Evolutionary conservation across 2,329 filamentous ascomycete genomes (phyloP).

Genomic region (Beauveria medogensis): DNA sequence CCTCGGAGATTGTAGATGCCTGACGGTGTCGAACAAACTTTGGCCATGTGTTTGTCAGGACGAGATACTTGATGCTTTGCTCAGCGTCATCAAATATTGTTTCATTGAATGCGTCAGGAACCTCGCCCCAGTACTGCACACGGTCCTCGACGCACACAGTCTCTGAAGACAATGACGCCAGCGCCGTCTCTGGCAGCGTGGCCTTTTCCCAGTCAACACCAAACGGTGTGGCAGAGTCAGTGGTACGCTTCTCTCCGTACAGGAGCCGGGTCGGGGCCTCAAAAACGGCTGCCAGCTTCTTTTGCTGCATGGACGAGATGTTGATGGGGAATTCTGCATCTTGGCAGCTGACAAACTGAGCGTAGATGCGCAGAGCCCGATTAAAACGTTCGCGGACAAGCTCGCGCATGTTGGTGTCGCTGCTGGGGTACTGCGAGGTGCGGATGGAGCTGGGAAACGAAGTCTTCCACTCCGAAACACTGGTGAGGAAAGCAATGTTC

Average conservation of each 20-base stretch:
- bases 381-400: slow-evolving; percentile 43
- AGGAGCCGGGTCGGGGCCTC: slow-evolving; percentile 38
- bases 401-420: slow-evolving; percentile 16
- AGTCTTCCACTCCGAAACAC: slow-evolving; percentile 48
- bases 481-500: slow-evolving; percentile 59
- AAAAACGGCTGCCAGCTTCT: slow-evolving; percentile 47
- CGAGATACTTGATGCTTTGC: slow-evolving; percentile 55
- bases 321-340: slow-evolving; percentile 60
- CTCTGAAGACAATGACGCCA: background rate
- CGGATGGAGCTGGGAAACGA: slow-evolving; percentile 20
- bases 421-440: slow-evolving; percentile 8
- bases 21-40: slow-evolving; percentile 40
- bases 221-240: slow-evolving; percentile 33
- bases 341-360: slow-evolving; percentile 47
- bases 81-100: slow-evolving; percentile 52
- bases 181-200: background rate
- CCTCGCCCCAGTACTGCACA: slow-evolving; percentile 30
- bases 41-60: slow-evolving; percentile 61
- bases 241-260: slow-evolving; percentile 27
- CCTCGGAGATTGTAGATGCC: slow-evolving; percentile 17
- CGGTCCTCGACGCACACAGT: slow-evolving; percentile 8
- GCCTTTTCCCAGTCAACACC: slow-evolving; percentile 13
- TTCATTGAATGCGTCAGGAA: slow-evolving; percentile 40
- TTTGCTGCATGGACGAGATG: slow-evolving; percentile 46
- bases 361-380: slow-evolving; percentile 52